Evolutionary conservation across 2,329 filamentous ascomycete genomes (phyloP).

Genomic region (Sordariomycetes sp.): DNA sequence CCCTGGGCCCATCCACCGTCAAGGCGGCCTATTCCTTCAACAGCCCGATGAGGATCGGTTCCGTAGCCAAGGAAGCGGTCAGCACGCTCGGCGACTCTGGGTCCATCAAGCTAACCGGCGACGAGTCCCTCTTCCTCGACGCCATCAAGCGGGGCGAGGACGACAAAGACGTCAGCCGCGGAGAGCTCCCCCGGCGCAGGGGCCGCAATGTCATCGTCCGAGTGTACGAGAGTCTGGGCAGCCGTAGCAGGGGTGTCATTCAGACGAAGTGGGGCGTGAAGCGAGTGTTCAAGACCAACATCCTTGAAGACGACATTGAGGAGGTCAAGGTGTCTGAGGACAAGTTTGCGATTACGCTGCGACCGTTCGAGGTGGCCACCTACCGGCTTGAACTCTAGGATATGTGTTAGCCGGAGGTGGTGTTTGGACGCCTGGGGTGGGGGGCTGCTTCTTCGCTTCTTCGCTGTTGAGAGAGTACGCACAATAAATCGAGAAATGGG

Average conservation of each 20-base stretch:
- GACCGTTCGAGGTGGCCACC: slow-evolving; percentile 79
- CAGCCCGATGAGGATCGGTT: slow-evolving; percentile 49
- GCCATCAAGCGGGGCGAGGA: slow-evolving; percentile 90
- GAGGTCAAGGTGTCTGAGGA: slow-evolving; percentile 41
- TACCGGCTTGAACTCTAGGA: slow-evolving; percentile 51
- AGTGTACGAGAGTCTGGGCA: slow-evolving; percentile 82
- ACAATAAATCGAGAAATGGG: neutral
- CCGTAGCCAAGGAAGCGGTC: slow-evolving; percentile 15
- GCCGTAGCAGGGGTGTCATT: slow-evolving; percentile 63
- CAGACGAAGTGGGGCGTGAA: slow-evolving; percentile 59
- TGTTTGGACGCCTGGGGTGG: neutral
- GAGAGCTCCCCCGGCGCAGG: slow-evolving; percentile 51
- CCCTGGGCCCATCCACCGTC: slow-evolving; percentile 62
- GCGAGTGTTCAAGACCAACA: slow-evolving; percentile 71
- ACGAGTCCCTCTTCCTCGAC: slow-evolving; percentile 66
- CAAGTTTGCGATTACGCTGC: slow-evolving; percentile 52
- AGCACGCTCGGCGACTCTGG: slow-evolving; percentile 13
- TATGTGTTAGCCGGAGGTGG: neutral
- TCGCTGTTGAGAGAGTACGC: neutral
- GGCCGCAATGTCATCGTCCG: slow-evolving; percentile 75
- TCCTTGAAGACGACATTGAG: slow-evolving; percentile 78
- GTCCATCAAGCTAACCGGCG: slow-evolving; percentile 54
- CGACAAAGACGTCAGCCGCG: slow-evolving; percentile 60
- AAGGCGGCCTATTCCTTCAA: slow-evolving; percentile 86
- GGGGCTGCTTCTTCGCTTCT: neutral